Base-by-base conservation (phyloP, 2,329 filamentous ascomycete species). In the Rachicladosporium sp. region DNA sequence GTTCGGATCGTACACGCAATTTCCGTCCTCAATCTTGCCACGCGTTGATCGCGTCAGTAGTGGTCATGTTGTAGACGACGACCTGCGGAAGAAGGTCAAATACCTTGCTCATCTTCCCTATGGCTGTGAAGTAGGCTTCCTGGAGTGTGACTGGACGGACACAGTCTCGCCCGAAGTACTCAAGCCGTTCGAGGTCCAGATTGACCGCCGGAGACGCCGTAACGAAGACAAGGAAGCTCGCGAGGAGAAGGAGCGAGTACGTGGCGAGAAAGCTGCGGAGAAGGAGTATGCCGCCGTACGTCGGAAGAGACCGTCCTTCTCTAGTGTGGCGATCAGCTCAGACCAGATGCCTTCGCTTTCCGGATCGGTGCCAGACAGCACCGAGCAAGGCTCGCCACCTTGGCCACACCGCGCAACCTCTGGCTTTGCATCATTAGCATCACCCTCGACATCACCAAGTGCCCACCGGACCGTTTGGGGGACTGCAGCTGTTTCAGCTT, bases 121-220 rank as follows among this genome's bases (percentile, higher is more conserved):
- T 37, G 88, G 88, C n/a, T 94, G 87, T 57, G 81, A 93, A 48
- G 83, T 95, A 32, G 86, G 73, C 48, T 94, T 94, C 52, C 62
- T 95, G 1, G 88, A 95, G 62, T 95, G 88, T 55, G 87, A 95
- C 58, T 95, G 88, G 88, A 87, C 84, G 3, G 87, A 93, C 49
- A 83, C 91, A 30, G 83, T 95, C 4, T 72, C 78, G 3, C 70
- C 78, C 1, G 80, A 84, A 37, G 73, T 84, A 3, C 67, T 95
- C n/a, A 77, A 77, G 31, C 71, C 72, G 1, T 95, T 94, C 60
- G 68, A 71, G n/a, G 63, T 69, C 0, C 86, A 94, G 43, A 81
- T 91, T 38, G 82, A 84, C 47, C 73, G 75, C 41, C 73, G 88
- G 38, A 71, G 86, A 41, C 86, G 81, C 59, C 73, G 74, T 39